Percentiles rank a stretch among this genome's conserved stretches.
Conservation (phyloP, 2,329 filamentous ascomycete genomes). For the Pochonia chlamydosporia region DNA sequence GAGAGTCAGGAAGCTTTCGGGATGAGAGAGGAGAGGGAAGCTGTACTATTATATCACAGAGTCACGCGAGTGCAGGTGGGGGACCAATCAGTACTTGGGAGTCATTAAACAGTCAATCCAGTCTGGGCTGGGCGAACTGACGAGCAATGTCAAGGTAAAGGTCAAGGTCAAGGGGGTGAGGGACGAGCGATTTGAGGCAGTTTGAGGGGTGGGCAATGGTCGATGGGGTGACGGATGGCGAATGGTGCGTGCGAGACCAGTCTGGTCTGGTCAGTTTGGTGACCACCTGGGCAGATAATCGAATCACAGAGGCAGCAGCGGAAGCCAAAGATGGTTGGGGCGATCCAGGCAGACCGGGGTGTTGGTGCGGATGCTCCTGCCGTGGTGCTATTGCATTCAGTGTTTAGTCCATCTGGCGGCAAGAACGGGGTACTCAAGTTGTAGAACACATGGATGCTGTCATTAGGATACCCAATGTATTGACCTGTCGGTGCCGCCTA, state of each 20-base stretch:
- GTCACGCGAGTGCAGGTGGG: constrained; percentile 17
- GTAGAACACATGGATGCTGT: too few species aligned
- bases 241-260: background rate
- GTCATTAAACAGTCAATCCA: too few species aligned
- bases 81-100: constrained; percentile 11
- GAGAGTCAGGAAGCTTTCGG: background rate
- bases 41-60: constrained; percentile 15
- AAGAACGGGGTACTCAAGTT: too few species aligned
- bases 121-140: too few species aligned
- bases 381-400: background rate
- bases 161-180: background rate
- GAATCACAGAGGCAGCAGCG: background rate
- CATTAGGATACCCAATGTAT: too few species aligned
- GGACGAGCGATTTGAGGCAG: background rate
- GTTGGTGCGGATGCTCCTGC: background rate
- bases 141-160: background rate
- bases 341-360: background rate
- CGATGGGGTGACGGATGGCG: constrained; percentile 4
- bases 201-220: too few species aligned
- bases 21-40: constrained; percentile 8
- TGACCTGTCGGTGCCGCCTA: too few species aligned
- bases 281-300: too few species aligned
- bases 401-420: too few species aligned
- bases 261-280: too few species aligned
- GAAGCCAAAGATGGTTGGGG: background rate